Conservation (phyloP, 352 stramenopile species). For the Pythium phragmitis region DNA sequence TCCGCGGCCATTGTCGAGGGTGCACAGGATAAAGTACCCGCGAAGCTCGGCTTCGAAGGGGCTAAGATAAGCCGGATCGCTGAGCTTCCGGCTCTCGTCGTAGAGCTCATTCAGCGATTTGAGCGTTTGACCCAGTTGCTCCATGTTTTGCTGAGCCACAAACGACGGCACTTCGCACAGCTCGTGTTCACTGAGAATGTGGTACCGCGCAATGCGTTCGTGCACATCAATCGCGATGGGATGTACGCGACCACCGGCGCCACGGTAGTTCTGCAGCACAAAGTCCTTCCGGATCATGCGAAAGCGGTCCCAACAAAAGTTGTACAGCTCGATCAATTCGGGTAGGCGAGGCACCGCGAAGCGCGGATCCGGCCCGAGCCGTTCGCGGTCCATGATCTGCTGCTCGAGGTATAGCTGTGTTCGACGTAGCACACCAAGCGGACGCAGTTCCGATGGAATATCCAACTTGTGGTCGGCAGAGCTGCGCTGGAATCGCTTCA, state of each 20-base stretch:
- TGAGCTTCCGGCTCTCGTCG: constrained; percentile 74
- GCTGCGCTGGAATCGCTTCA: constrained; percentile 88
- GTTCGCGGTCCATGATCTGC: constrained; percentile 82
- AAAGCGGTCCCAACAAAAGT: constrained; percentile 96
- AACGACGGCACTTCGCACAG: constrained; percentile 83
- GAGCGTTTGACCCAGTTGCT: constrained; percentile 85
- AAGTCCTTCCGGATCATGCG: constrained; percentile 97
- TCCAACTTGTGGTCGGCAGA: constrained; percentile 86
- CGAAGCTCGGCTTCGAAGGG: constrained; percentile 86
- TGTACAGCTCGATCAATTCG: constrained; percentile 91
- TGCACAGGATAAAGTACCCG: constrained; percentile 86
- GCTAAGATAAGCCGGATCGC: constrained; percentile 56
- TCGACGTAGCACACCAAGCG: constrained; percentile 67
- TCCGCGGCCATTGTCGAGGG: constrained; percentile 78
- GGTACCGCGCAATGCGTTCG: constrained; percentile 94
- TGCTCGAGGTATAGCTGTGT: constrained; percentile 87
- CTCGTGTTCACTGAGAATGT: constrained; percentile 95
- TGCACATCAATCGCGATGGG: constrained; percentile 92
- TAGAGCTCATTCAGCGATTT: constrained; percentile 89
- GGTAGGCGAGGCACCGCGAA: constrained; percentile 68
- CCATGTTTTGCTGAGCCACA: constrained; percentile 88
- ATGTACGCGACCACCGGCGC: constrained; percentile 89
- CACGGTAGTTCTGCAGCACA: constrained; percentile 96
- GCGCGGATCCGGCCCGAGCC: constrained; percentile 56
- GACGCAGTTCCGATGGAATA: constrained; percentile 78